These are phyloP conservation scores for Macrophomina pseudophaseolina DNA, from an alignment of 2,329 filamentous ascomycete species.

Conservation along the genomic window DNA sequence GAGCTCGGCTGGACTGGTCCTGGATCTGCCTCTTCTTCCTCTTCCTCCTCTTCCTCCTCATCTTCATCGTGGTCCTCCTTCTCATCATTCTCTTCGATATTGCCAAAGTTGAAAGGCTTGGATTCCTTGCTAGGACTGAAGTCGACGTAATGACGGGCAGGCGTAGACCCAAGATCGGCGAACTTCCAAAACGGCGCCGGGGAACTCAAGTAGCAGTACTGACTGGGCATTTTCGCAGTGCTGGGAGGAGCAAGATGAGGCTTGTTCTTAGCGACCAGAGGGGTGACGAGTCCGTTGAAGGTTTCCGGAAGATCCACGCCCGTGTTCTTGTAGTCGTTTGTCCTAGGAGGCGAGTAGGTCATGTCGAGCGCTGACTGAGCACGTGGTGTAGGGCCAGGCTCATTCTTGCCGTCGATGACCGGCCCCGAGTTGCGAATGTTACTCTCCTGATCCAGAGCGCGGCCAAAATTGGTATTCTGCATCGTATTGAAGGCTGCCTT, in stretches of 20 bases:
- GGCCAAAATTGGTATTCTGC: slow-evolving; percentile 6
- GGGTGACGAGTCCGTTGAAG: slow-evolving; percentile 59
- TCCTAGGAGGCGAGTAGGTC: slow-evolving; percentile 21
- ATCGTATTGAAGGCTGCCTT: slow-evolving; percentile 36
- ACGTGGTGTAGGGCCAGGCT: slow-evolving; percentile 19
- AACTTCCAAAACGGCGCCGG: slow-evolving; percentile 91
- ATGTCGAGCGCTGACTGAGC: slow-evolving; percentile 19
- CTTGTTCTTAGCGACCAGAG: slow-evolving; percentile 73
- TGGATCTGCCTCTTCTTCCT: slow-evolving; percentile 31
- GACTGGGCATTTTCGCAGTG: slow-evolving; percentile 79
- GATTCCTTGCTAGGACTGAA: slow-evolving; percentile 44
- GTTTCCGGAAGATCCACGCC: slow-evolving; percentile 24
- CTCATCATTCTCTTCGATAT: slow-evolving; percentile 37
- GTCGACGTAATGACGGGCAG: slow-evolving; percentile 54
- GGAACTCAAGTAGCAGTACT: slow-evolving; percentile 84
- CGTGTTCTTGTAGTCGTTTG: slow-evolving; percentile 21
- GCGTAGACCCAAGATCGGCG: slow-evolving; percentile 76
- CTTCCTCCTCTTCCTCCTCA: slow-evolving; percentile 32
- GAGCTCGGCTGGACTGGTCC: slow-evolving; percentile 42
- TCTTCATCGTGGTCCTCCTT: slow-evolving; percentile 36
- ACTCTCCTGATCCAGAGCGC: slow-evolving; percentile 15
- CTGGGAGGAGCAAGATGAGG: slow-evolving; percentile 79
- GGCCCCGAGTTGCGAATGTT: slow-evolving; percentile 5
- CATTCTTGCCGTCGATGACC: slow-evolving; percentile 17
- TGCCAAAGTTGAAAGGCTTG: slow-evolving; percentile 26